Evolutionary conservation across 2,329 filamentous ascomycete genomes (phyloP), one percentile per base, ranked within the genome.

Genomic region (Botryotinia calthae): DNA sequence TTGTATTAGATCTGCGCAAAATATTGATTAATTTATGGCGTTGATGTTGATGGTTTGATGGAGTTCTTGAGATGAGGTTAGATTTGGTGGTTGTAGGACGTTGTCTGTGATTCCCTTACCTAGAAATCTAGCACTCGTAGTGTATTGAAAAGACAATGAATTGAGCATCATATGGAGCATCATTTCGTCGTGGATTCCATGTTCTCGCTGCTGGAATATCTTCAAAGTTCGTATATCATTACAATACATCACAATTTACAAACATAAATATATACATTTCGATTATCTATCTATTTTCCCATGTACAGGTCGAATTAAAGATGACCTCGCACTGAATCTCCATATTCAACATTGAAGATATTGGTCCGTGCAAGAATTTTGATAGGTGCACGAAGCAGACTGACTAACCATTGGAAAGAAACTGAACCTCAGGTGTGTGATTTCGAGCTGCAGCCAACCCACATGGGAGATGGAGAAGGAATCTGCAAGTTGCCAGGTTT

Each of bases 21-120:
- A 66, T 66, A 71, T 71, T 73, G 72, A 65, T 72, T 72, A 48
- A 46, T 68, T 72, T 67, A 25, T 48, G 51, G 62, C 62, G 70
- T 72, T 72, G 70, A 25, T 40, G 70, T 72, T 72, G 70, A 48
- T 28, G 70, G 51, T 67, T 72, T 72, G 70, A 72, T 72, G 70
- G 20, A 46, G 62, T 54, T 72, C 37, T 59, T 58, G 31, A 51
- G 51, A 48, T 66, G 70, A 67, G 62, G 69, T 71, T 42, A 20
- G 70, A 66, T 48, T 72, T 72, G 65, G 63, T 72, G 64, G 70
- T 72, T 72, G 70, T 56, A 67, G 58, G 63, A 72, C 70, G 70
- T 72, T 68, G 70, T 72, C 62, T 61, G 67, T 65, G 48, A 54
- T 72, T 72, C 54, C 70, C 70, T 72, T 72, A 72, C 62, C 59